phyloP scores from a whole-genome alignment of 768 basidiomycete species.

The Boletus edulis region DNA sequence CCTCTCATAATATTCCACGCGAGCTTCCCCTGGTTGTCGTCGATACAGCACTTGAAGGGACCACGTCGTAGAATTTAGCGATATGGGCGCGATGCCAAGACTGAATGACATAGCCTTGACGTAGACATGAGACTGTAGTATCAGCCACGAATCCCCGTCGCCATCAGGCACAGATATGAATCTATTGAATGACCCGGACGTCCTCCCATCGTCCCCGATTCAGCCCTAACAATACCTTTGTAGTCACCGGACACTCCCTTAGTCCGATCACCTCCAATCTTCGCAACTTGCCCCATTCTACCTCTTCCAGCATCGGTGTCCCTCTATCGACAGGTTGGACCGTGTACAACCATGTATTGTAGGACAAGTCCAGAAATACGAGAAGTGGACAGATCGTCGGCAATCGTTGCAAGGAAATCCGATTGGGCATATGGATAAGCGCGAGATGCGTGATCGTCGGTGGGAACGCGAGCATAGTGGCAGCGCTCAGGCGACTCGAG shows the following conservation, averaged over 20 bases:
- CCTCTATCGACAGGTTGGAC: constrained; percentile 1
- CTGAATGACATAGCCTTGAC: not conserved
- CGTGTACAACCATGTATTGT: constrained; percentile 47
- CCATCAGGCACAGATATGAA: not conserved
- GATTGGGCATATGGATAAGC: constrained; percentile 48
- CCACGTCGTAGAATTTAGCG: not conserved
- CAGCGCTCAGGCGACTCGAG: constrained; percentile 43
- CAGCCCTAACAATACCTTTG: constrained; percentile 41
- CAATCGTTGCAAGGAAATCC: constrained; percentile 54
- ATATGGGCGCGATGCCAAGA: not conserved
- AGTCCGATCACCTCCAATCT: constrained; percentile 54
- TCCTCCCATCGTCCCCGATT: constrained; percentile 69
- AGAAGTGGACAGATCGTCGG: constrained; percentile 61
- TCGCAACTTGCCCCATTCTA: constrained; percentile 59
- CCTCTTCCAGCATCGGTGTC: constrained; percentile 41
- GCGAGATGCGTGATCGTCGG: constrained; percentile 63
- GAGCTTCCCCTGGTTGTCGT: constrained; percentile 17
- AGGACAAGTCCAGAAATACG: constrained; percentile 64
- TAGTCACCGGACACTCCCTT: constrained; percentile 48
- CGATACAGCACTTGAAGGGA: constrained; percentile 4
- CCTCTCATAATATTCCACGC: constrained; percentile 12
- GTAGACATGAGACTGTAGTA: too few species aligned
- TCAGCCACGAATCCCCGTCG: too few species aligned
- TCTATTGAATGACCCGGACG: constrained; percentile 46
- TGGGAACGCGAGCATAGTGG: constrained; percentile 51